Percentiles rank a stretch among this genome's conserved stretches.
Conservation (phyloP, 192 early-diverging fungal genomes). For the Backusella circina region DNA sequence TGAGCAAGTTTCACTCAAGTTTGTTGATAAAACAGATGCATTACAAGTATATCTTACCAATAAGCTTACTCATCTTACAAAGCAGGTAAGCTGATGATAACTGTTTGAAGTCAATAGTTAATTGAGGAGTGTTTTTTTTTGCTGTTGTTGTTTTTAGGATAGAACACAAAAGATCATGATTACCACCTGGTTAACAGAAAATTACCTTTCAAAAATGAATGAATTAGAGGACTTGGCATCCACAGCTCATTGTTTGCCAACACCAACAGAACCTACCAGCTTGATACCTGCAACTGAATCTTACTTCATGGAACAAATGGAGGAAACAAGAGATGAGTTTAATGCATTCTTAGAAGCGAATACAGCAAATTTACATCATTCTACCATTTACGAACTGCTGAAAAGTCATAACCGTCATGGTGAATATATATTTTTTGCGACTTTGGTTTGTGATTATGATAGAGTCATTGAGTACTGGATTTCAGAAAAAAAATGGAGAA, state of each 20-base stretch:
- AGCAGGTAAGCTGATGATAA: slow-evolving; percentile 41
- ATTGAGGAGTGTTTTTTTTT: not conserved
- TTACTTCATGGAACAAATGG: slow-evolving; percentile 56
- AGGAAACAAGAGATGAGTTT: slow-evolving; percentile 64
- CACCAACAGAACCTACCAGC: slow-evolving; percentile 7
- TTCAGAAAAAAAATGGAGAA: slow-evolving; percentile 66
- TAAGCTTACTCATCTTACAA: slow-evolving; percentile 67
- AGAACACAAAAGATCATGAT: slow-evolving; percentile 77
- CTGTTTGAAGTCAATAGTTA: not conserved
- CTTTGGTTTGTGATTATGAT: slow-evolving; percentile 82
- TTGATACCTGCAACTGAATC: slow-evolving; percentile 32
- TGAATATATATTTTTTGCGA: slow-evolving; percentile 80
- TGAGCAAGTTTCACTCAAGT: slow-evolving; percentile 87
- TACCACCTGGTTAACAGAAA: slow-evolving; percentile 87
- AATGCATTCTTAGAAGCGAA: slow-evolving; percentile 66
- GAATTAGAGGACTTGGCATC: slow-evolving; percentile 50
- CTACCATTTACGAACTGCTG: slow-evolving; percentile 78
- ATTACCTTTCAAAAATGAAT: slow-evolving; percentile 79
- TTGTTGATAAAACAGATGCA: slow-evolving; percentile 64
- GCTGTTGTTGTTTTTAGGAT: slow-evolving; percentile 51
- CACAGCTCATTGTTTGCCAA: slow-evolving; percentile 21
- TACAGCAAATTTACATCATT: slow-evolving; percentile 58
- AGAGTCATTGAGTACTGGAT: slow-evolving; percentile 84
- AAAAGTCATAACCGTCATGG: slow-evolving; percentile 83
- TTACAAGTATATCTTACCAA: slow-evolving; percentile 77